Evolutionary conservation across 345 rosid genomes (phyloP).

Genomic region (Noccaea bulbosa): DNA sequence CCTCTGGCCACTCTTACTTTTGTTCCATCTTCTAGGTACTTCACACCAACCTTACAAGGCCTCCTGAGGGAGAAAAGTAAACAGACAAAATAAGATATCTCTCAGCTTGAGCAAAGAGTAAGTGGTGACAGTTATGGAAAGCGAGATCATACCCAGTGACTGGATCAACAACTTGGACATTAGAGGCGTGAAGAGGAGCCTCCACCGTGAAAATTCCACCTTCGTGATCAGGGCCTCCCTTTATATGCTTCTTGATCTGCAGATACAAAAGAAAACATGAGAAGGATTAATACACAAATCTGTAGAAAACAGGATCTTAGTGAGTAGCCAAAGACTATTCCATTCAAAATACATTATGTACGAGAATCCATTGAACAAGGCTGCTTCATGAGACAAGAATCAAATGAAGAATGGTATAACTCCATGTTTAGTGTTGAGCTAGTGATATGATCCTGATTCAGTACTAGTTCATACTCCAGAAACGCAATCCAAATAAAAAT

Average conservation of each 20-base stretch:
- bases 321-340: neutral
- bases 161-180: constrained; percentile 94
- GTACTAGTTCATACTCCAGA: constrained; percentile 4
- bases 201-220: constrained; percentile 97
- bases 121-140: neutral
- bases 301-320: neutral
- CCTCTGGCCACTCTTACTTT: constrained; percentile 97
- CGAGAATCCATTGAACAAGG: neutral
- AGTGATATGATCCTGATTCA: neutral
- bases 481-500: neutral
- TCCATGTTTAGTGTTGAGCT: neutral
- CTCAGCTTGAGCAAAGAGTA: constrained; percentile 2
- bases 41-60: constrained; percentile 84
- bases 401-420: constrained; percentile 1
- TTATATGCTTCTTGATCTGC: constrained; percentile 92
- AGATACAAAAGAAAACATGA: neutral
- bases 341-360: neutral
- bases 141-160: constrained; percentile 67
- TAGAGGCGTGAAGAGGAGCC: constrained; percentile 96
- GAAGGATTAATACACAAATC: neutral
- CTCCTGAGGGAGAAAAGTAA: constrained; percentile 53
- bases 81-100: neutral
- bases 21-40: constrained; percentile 93
- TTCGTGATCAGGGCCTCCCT: constrained; percentile 85
- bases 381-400: neutral